Base-by-base conservation (phyloP, 495 filamentous ascomycete species). In the Parathielavia hyrcaniae region DNA sequence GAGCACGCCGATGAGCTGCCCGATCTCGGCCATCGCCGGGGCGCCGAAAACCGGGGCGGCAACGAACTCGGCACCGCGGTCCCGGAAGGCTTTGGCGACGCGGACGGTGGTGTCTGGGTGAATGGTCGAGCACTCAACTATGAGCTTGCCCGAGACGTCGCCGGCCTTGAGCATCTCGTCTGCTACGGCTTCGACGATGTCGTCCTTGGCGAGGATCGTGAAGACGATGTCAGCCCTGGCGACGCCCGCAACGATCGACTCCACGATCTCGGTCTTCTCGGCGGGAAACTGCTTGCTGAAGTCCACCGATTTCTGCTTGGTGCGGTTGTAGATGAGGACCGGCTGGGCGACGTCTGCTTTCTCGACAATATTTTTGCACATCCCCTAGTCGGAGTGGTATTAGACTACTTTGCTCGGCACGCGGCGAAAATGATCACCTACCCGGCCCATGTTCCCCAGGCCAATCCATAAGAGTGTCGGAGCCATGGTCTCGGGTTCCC, bases 391-490 rank as follows among this genome's bases (percentile, higher is more conserved):
- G 40, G 14, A 53, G 11, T 46, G 56, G n/a, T n/a, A n/a, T 69
- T 63, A 65, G 66, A 36, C 23, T 16, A 20, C 13, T n/a, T 14
- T 43, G 45, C 44, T 53, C 47, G 16, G 36, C 10, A 19, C 46
- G 46, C 39, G 22, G 34, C 14, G 53, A 62, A 38, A 6, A 12
- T 39, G 6, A 50, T 14, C 30, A 76, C 83, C 75, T 77, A 91
- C 89, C 58, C 87, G 78, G 59, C 91, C 91, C 81, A 96, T 95
- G 70, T 96, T 96, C 10, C 91, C 91, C 53, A 96, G 77, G 51
- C 91, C 91, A 54, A 95, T 87, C 85, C 86, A 96, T 65, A 91
- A 76, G 48, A 90, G 49, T 67, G 80, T 83, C 60, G 82, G 80
- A 48, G 83, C 74, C 83, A 86, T 86, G 11, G 45, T 69, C 23